A percentile compares a stretch with the other conserved stretches of the same genome.
These are phyloP conservation scores for Coniosporium apollinis DNA, from an alignment of 495 filamentous ascomycete species.

Conservation along the genomic window DNA sequence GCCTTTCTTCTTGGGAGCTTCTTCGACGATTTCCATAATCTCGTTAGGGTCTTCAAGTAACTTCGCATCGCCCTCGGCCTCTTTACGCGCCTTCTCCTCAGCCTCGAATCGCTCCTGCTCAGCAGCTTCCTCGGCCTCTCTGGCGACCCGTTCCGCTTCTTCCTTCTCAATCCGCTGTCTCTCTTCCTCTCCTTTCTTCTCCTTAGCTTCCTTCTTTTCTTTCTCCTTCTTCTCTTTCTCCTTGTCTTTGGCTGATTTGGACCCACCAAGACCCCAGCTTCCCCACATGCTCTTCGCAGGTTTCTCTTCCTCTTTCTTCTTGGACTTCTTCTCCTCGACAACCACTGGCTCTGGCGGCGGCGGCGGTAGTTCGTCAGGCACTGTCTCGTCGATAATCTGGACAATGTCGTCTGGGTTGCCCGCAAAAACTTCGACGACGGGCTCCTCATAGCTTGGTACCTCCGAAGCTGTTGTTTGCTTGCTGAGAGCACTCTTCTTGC, in stretches of 20 bases:
- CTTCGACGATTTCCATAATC: constrained; percentile 16
- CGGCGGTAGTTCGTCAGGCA: too few relatives aligned
- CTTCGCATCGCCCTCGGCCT: constrained; percentile 3
- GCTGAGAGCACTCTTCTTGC: constrained; percentile 7
- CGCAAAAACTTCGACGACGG: constrained; percentile 4
- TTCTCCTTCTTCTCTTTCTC: constrained; percentile 4
- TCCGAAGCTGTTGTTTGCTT: background rate
- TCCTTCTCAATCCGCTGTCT: constrained; percentile 1
- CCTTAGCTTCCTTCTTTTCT: constrained; percentile 3
- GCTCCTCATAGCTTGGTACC: background rate
- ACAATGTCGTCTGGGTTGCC: background rate
- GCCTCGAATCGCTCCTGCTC: constrained; percentile 9
- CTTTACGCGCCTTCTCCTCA: constrained; percentile 3
- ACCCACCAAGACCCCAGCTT: background rate
- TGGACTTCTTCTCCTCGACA: constrained; percentile 6
- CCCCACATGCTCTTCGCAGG: background rate
- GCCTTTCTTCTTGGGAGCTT: constrained; percentile 14
- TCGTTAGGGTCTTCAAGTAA: constrained; percentile 20
- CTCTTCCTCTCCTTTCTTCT: constrained; percentile 3
- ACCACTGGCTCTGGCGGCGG: too few relatives aligned
- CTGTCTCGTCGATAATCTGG: constrained; percentile 1
- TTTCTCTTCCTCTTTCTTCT: constrained; percentile 5
- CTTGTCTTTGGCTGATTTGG: constrained; percentile 2
- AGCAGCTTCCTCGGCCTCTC: constrained; percentile 3
- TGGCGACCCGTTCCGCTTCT: constrained; percentile 1